These are phyloP conservation scores for Colletotrichum spaethianum DNA, from an alignment of 2,329 filamentous ascomycete species.

Conservation along the genomic window DNA sequence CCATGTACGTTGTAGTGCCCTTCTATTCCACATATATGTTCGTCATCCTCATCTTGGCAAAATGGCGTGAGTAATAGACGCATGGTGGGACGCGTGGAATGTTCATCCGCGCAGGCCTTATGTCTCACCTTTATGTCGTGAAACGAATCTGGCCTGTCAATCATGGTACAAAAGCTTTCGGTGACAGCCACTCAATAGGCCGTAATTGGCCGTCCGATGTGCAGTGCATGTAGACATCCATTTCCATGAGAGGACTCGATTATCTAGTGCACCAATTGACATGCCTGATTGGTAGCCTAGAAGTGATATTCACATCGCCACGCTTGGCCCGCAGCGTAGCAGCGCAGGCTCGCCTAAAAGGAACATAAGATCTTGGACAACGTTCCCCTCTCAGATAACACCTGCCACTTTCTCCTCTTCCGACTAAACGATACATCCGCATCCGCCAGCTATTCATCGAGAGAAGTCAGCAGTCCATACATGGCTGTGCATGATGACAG, in stretches of 20 bases:
- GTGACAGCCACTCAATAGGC: background rate
- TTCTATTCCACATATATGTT: no score
- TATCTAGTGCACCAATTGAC: background rate
- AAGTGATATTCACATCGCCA: no score
- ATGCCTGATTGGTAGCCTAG: background rate
- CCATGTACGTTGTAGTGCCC: background rate
- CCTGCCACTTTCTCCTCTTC: background rate
- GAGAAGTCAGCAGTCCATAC: background rate
- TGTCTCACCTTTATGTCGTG: background rate
- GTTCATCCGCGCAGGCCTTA: background rate
- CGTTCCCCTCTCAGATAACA: background rate
- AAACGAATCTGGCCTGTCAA: background rate
- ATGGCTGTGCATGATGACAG: conserved; percentile 2
- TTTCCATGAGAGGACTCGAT: background rate
- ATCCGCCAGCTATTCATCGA: background rate
- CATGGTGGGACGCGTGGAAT: background rate
- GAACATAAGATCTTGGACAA: background rate
- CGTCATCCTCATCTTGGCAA: background rate
- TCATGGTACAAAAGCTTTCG: no score
- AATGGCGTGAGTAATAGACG: background rate
- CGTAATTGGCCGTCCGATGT: background rate
- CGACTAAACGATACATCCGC: background rate
- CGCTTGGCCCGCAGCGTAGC: background rate
- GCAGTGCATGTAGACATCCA: background rate
- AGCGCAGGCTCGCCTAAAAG: background rate